phyloP scores from a whole-genome alignment of 2,329 filamentous ascomycete species.

The Pseudopithomyces maydicus region DNA sequence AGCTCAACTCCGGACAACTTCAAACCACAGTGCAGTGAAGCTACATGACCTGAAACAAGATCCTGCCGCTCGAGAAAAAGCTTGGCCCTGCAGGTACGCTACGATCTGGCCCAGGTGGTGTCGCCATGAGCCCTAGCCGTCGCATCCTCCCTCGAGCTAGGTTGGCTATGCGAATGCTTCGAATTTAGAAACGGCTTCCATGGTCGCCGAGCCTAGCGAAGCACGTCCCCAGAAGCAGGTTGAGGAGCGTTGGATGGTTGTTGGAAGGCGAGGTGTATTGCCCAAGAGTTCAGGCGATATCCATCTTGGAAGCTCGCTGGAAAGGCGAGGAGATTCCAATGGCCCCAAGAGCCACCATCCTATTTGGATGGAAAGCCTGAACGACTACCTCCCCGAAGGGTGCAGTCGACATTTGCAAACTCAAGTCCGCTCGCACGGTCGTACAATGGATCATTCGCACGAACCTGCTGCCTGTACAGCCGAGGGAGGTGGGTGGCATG shows the following conservation, averaged over 20 bases:
- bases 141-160: background rate
- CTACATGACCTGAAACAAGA: constrained; percentile 3
- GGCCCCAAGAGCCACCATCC: constrained; percentile 1
- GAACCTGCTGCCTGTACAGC: background rate
- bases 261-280: background rate
- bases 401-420: background rate
- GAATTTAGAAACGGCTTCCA: background rate
- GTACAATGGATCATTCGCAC: background rate
- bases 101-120: constrained; percentile 5
- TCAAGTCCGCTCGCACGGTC: constrained; percentile 5
- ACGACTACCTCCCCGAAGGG: background rate
- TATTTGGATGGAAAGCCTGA: background rate
- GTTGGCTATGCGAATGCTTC: background rate
- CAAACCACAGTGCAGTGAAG: constrained; percentile 9
- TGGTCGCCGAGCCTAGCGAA: background rate
- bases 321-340: background rate
- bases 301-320: background rate
- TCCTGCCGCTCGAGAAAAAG: constrained; percentile 4
- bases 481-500: background rate
- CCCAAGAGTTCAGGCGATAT: background rate
- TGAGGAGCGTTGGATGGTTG: background rate
- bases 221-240: background rate
- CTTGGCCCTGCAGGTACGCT: constrained; percentile 9
- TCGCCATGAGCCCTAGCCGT: constrained; percentile 1
- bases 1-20: constrained; percentile 5